A percentile compares a stretch with the other conserved stretches of the same genome.
These are phyloP conservation scores for Flammula alnicola DNA, from an alignment of 1,284 basidiomycete genomes.

Conservation along the genomic window DNA sequence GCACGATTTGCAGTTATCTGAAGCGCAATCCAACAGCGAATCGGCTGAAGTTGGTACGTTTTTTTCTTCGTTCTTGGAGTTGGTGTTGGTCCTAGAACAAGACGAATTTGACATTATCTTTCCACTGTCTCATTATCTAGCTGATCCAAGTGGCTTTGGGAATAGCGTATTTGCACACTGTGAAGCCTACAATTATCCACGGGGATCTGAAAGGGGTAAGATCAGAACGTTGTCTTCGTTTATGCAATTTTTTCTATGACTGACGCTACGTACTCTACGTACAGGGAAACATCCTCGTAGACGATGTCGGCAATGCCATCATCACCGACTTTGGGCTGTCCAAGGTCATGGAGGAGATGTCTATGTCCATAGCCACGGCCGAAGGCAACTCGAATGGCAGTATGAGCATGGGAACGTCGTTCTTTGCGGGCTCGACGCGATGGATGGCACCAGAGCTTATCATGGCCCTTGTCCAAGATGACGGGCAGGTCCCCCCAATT, in stretches of 20 bases:
- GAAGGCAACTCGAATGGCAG: conserved; percentile 39
- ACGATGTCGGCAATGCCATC: conserved; percentile 50
- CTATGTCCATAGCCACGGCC: not conserved
- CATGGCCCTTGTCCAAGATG: conserved; percentile 51
- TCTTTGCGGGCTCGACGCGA: conserved; percentile 55
- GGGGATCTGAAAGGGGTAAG: conserved; percentile 62
- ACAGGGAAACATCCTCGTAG: conserved; percentile 61
- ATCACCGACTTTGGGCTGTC: conserved; percentile 66
- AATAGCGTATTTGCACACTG: conserved; percentile 55
- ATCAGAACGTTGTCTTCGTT: not conserved
- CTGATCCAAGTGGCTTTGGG: conserved; percentile 56
- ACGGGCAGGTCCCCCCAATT: conserved; percentile 42
- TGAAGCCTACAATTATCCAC: conserved; percentile 55
- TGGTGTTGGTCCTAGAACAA: too few species aligned
- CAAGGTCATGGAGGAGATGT: conserved; percentile 56
- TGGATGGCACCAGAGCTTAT: conserved; percentile 63
- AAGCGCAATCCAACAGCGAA: conserved; percentile 43
- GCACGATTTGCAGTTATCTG: conserved; percentile 54
- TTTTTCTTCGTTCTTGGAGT: not conserved
- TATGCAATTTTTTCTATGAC: too few species aligned
- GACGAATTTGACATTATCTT: too few species aligned
- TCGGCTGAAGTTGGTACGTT: conserved; percentile 49
- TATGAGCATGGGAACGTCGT: conserved; percentile 46
- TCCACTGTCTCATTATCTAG: conserved; percentile 31
- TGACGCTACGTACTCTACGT: too few species aligned